Evolutionary conservation across 306 rosid species (phyloP).

Genomic region (Notholithocarpus densiflorus): DNA sequence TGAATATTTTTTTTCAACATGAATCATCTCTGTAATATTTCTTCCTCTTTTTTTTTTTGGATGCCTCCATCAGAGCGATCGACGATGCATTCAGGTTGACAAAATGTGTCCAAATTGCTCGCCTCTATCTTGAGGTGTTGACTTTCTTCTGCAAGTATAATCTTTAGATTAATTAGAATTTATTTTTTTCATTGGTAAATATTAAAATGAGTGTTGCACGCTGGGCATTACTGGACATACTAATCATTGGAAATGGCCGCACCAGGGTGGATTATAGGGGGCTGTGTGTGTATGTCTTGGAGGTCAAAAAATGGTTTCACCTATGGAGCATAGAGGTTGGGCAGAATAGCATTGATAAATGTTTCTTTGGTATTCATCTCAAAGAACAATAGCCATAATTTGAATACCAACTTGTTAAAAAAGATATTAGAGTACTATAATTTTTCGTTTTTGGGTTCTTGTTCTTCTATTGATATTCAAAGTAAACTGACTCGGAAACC

Average conservation of each 20-base stretch:
- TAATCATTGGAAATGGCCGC: neutral
- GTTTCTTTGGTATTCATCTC: neutral
- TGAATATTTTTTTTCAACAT: neutral
- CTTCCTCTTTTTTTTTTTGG: neutral
- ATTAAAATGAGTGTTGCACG: neutral
- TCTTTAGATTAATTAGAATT: neutral
- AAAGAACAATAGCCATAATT: neutral
- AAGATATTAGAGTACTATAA: neutral
- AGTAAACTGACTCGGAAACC: neutral
- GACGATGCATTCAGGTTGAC: slow-evolving; percentile 84
- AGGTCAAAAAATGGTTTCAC: neutral
- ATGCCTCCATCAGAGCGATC: slow-evolving; percentile 54
- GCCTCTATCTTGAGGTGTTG: slow-evolving; percentile 88
- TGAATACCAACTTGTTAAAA: neutral
- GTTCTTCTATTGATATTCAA: neutral
- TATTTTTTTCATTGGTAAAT: neutral
- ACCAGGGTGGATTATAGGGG: neutral
- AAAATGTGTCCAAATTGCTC: slow-evolving; percentile 91
- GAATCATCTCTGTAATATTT: neutral
- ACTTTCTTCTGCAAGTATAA: slow-evolving; percentile 6
- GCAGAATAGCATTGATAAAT: neutral
- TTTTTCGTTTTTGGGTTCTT: neutral
- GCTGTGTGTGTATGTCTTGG: neutral
- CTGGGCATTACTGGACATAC: neutral
- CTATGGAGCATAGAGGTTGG: neutral